These are phyloP conservation scores for Calophaca sinica DNA, from an alignment of 306 rosid species.

Conservation along the genomic window DNA sequence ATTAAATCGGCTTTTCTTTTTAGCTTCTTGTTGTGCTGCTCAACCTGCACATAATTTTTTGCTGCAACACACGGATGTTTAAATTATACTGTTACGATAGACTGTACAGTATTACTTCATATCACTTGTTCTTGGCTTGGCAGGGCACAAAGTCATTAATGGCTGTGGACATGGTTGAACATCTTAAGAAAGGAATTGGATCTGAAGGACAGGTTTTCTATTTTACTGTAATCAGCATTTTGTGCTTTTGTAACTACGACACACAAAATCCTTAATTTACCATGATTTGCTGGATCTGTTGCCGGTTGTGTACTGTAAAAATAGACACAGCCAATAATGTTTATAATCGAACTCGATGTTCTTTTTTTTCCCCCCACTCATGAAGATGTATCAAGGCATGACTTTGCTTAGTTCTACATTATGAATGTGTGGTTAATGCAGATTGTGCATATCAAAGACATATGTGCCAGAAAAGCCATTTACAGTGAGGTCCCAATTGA, in stretches of 20 bases:
- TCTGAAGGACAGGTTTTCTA: constrained; percentile 73
- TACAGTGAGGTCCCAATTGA: constrained; percentile 63
- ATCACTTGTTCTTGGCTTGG: constrained; percentile 39
- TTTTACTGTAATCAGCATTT: constrained; percentile 17
- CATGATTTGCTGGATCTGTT: constrained; percentile 33
- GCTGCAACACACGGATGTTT: constrained; percentile 23
- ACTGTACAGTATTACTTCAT: neutral
- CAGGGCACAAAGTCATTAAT: constrained; percentile 66
- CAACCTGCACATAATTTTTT: constrained; percentile 18
- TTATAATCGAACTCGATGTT: constrained; percentile 16
- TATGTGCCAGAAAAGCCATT: constrained; percentile 67
- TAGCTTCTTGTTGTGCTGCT: constrained; percentile 31
- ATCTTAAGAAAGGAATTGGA: constrained; percentile 80
- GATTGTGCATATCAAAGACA: constrained; percentile 89
- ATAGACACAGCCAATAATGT: constrained; percentile 25
- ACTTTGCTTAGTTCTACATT: constrained; percentile 41
- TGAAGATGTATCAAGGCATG: constrained; percentile 37
- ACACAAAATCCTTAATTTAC: constrained; percentile 2
- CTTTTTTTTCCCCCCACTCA: constrained; percentile 4
- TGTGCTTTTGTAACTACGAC: constrained; percentile 30
- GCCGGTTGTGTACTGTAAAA: constrained; percentile 12
- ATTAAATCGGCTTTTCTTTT: neutral
- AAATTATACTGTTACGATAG: constrained; percentile 14
- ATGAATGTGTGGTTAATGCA: constrained; percentile 52
- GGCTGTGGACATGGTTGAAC: constrained; percentile 85